These are phyloP conservation scores for Nicotiana tabacum DNA, from an alignment of 257 asterid genomes.

Conservation along the genomic window DNA sequence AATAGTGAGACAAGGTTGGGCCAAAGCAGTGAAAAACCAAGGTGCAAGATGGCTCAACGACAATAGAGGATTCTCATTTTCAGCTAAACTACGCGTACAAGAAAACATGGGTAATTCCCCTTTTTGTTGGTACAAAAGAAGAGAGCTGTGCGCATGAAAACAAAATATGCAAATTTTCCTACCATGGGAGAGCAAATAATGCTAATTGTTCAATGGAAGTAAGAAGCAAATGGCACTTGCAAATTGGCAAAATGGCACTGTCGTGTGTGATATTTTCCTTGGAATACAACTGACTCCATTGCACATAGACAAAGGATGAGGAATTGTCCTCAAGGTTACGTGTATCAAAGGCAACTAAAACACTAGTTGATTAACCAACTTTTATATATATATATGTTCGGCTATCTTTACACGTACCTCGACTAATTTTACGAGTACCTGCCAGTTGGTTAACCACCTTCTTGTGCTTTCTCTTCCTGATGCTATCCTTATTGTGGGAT, in stretches of 20 bases:
- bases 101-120: not conserved
- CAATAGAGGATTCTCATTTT: constrained; percentile 6
- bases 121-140: not conserved
- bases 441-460: no score
- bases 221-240: not conserved
- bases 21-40: not conserved
- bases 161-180: not conserved
- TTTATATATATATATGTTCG: no score
- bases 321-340: not conserved
- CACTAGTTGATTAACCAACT: not conserved
- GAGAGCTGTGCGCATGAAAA: not conserved
- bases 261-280: not conserved
- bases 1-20: not conserved
- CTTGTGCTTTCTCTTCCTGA: no score
- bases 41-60: not conserved
- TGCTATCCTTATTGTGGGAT: no score
- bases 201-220: not conserved
- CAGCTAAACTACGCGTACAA: not conserved
- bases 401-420: no score
- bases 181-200: not conserved
- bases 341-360: not conserved
- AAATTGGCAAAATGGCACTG: not conserved
- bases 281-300: not conserved
- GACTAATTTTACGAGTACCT: no score
- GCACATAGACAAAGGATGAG: not conserved